phyloP scores from a whole-genome alignment of 2,329 filamentous ascomycete species.

The Triangularia verruculosa region DNA sequence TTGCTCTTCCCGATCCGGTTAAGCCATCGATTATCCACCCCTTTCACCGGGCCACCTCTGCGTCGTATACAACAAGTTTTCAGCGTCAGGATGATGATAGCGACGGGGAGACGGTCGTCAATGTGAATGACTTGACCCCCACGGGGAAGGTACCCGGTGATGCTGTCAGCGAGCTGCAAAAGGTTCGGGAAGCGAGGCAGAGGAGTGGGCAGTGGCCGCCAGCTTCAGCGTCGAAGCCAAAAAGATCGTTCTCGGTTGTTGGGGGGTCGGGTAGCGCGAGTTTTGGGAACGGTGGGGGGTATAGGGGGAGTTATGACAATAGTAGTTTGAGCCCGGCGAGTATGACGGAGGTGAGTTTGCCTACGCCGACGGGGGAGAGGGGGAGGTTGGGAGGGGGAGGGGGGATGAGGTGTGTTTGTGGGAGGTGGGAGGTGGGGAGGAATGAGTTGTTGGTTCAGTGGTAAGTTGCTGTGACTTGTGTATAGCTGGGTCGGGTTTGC shows the following conservation, averaged over 20 bases:
- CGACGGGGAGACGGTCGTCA: constrained; percentile 56
- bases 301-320: constrained; percentile 20
- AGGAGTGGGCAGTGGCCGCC: constrained; percentile 31
- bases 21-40: constrained; percentile 46
- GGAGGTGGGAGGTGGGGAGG: constrained; percentile 39
- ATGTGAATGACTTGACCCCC: constrained; percentile 37
- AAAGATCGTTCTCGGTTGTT: constrained; percentile 35
- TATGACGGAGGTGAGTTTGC: constrained; percentile 47
- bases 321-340: constrained; percentile 47
- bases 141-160: constrained; percentile 43
- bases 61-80: constrained; percentile 36
- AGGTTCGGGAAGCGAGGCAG: constrained; percentile 50
- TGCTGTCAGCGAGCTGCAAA: constrained; percentile 58
- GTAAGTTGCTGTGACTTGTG: constrained; percentile 39
- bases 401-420: constrained; percentile 57
- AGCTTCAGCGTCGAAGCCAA: constrained; percentile 33
- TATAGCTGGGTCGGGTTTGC: constrained; percentile 14
- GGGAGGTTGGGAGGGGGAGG: constrained; percentile 40
- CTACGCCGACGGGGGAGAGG: constrained; percentile 43
- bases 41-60: constrained; percentile 47
- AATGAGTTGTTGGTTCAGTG: constrained; percentile 62
- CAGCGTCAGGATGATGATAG: constrained; percentile 43
- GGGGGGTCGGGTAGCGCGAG: constrained; percentile 23
- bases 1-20: constrained; percentile 53
- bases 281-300: constrained; percentile 25